Conservation (phyloP, 148 eudicot genomes). For the Vaccinium myrtillus region DNA sequence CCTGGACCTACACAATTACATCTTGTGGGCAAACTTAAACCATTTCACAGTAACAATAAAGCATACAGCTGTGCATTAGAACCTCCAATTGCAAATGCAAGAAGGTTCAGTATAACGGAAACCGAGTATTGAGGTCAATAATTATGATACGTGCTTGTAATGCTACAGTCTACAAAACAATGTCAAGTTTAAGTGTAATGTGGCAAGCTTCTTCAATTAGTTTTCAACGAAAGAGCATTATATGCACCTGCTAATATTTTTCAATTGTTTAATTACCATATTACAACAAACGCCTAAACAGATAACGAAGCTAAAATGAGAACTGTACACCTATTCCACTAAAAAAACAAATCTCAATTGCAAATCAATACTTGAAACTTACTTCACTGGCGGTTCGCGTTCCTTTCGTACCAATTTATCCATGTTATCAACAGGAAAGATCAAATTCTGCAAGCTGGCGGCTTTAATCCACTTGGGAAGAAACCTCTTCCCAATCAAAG, state of each 20-base stretch:
- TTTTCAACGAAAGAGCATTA: not conserved
- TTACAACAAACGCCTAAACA: not conserved
- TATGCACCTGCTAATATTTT: not conserved
- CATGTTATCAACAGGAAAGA: constrained; percentile 84
- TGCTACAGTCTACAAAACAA: not conserved
- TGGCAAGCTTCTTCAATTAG: not conserved
- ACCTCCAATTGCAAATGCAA: not conserved
- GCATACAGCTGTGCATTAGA: not conserved
- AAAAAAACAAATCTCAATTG: not conserved
- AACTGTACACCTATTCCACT: not conserved
- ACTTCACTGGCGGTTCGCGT: constrained; percentile 91
- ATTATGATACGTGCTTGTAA: not conserved
- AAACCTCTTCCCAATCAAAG: constrained; percentile 25
- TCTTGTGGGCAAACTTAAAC: not conserved
- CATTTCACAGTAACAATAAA: not conserved
- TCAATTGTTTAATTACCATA: not conserved
- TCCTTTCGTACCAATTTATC: constrained; percentile 66
- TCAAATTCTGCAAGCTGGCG: constrained; percentile 91
- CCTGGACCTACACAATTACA: not conserved
- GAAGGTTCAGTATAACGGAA: not conserved
- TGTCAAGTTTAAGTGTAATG: not conserved
- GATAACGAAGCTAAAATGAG: not conserved
- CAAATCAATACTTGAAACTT: constrained; percentile 27
- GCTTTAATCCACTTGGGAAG: constrained; percentile 29
- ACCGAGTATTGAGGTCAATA: not conserved